These are phyloP conservation scores for Quercus glauca DNA, from an alignment of 306 rosid species.

Conservation along the genomic window DNA sequence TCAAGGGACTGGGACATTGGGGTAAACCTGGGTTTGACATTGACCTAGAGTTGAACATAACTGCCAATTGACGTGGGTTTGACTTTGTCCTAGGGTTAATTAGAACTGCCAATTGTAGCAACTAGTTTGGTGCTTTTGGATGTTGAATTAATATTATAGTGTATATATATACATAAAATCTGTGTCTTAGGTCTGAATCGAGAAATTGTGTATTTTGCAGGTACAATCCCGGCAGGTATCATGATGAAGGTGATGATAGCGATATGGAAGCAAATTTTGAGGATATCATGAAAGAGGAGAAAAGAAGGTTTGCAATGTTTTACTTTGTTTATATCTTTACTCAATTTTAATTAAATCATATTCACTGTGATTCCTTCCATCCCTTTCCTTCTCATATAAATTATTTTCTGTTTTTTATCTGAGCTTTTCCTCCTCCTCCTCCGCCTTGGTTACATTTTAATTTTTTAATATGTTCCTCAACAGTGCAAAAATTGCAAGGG, in stretches of 20 bases:
- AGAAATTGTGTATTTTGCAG: constrained; percentile 34
- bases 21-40: not conserved
- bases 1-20: not conserved
- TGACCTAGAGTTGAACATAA: not conserved
- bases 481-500: constrained; percentile 47
- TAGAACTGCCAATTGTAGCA: not conserved
- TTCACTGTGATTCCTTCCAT: not conserved
- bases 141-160: not conserved
- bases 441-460: too few relatives aligned
- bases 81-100: not conserved
- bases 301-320: constrained; percentile 49
- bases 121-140: not conserved
- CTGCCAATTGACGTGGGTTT: not conserved
- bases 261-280: constrained; percentile 86
- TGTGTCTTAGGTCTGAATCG: not conserved
- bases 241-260: constrained; percentile 51
- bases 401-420: not conserved
- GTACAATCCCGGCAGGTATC: constrained; percentile 51
- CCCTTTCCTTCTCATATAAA: not conserved
- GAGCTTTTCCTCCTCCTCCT: not conserved
- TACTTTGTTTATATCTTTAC: not conserved
- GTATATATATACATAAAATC: not conserved
- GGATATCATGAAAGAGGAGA: constrained; percentile 74
- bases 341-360: not conserved
- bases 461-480: not conserved